A percentile compares a stretch with the other conserved stretches of the same genome.
Evolutionary conservation across 352 stramenopile species (phyloP).

Genomic region (Sclerospora graminicola): DNA sequence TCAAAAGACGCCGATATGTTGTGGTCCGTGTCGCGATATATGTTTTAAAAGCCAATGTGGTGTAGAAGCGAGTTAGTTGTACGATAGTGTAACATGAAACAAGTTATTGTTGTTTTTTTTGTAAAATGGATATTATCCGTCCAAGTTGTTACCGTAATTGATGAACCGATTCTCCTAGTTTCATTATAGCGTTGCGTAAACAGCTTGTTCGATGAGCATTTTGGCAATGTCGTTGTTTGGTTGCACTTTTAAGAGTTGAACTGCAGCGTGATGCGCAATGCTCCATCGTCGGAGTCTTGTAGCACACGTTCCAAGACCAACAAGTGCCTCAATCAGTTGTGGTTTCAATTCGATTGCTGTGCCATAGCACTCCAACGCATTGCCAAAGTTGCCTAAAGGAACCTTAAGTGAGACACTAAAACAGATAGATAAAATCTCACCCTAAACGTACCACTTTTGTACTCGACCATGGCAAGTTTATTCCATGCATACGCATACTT

Average conservation of each 20-base stretch:
- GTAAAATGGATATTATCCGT: no score
- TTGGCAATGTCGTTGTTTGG: constrained; percentile 53
- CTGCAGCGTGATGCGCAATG: constrained; percentile 39
- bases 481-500: constrained; percentile 63
- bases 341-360: constrained; percentile 56
- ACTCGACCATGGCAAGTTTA: constrained; percentile 62
- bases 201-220: constrained; percentile 55
- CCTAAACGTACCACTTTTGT: constrained; percentile 32
- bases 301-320: constrained; percentile 63
- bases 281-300: constrained; percentile 56
- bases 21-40: constrained; percentile 42
- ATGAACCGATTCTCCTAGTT: not conserved
- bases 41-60: constrained; percentile 47
- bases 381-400: constrained; percentile 34
- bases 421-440: not conserved
- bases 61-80: no score
- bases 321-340: constrained; percentile 57
- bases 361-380: constrained; percentile 49
- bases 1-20: constrained; percentile 46
- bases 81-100: no score
- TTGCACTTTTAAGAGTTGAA: constrained; percentile 48
- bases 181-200: constrained; percentile 36
- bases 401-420: constrained; percentile 1
- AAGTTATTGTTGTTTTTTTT: no score
- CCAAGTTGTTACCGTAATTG: no score